Conservation (phyloP, 163 green algal species). For the Chlamydomonas reinhardtii region DNA sequence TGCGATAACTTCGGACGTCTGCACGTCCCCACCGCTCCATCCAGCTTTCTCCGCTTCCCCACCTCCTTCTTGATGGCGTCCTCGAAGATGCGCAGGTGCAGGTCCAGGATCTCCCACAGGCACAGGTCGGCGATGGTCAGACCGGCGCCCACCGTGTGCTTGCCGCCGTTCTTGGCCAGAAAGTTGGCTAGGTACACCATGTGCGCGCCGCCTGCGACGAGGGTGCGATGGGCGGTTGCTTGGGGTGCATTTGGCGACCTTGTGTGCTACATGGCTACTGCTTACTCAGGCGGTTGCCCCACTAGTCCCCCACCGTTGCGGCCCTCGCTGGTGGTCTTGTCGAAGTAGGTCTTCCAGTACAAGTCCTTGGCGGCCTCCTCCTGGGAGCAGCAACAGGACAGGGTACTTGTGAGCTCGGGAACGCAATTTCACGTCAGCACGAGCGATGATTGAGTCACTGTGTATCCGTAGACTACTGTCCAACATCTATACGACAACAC, state of each 20-base stretch:
- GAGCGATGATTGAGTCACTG: no score
- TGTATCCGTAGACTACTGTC: no score
- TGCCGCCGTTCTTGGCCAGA: not conserved
- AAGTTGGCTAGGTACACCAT: constrained; percentile 42
- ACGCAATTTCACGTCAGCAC: no score
- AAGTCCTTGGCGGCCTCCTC: constrained; percentile 24
- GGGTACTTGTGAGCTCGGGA: no score
- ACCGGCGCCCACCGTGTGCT: constrained; percentile 1
- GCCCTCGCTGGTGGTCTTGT: constrained; percentile 17
- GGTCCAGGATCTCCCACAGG: constrained; percentile 64
- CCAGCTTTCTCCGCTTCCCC: no score
- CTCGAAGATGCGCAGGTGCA: constrained; percentile 62
- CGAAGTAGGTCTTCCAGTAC: constrained; percentile 49
- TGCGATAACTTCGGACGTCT: no score
- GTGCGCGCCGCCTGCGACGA: constrained; percentile 35
- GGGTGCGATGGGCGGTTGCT: not conserved
- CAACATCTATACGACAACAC: no score
- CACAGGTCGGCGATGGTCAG: constrained; percentile 50
- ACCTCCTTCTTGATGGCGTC: constrained; percentile 56
- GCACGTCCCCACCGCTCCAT: no score
- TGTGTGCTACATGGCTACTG: no score
- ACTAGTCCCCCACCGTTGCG: constrained; percentile 14
- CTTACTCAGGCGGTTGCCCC: no score
- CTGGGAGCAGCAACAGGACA: not conserved
- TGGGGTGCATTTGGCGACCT: no score